A percentile compares a stretch with the other conserved stretches of the same genome.
These are phyloP conservation scores for Sporothrix humicola DNA, from an alignment of 2,329 filamentous ascomycete genomes.

Conservation along the genomic window DNA sequence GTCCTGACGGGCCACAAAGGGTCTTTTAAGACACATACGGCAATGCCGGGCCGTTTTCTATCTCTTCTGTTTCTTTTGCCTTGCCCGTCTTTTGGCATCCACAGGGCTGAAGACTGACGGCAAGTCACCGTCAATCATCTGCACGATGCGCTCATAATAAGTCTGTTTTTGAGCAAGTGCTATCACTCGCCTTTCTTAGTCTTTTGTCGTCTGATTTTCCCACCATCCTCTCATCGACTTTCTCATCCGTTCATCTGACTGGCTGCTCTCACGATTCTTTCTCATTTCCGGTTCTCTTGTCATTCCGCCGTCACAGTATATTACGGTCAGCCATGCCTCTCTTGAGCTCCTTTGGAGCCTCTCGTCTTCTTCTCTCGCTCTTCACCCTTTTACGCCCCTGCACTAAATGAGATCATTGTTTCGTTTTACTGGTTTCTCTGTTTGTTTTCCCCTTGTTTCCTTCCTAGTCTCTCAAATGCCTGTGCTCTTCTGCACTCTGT, in stretches of 20 bases:
- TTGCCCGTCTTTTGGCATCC: neutral
- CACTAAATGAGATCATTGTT: slow-evolving; percentile 10
- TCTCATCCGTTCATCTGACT: neutral
- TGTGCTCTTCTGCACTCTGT: neutral
- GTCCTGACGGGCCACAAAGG: neutral
- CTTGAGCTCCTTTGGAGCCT: no score
- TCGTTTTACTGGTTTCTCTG: neutral
- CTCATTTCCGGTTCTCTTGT: neutral
- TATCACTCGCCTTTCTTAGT: neutral
- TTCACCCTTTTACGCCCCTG: neutral
- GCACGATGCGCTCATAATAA: neutral
- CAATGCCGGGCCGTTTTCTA: neutral
- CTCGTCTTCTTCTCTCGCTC: no score
- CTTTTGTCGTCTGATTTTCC: neutral
- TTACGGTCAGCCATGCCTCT: slow-evolving; percentile 2
- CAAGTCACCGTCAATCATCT: neutral
- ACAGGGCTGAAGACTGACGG: slow-evolving; percentile 10
- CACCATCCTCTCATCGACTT: neutral
- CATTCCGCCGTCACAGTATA: neutral
- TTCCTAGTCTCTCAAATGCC: neutral
- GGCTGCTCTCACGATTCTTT: neutral
- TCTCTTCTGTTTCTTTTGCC: neutral
- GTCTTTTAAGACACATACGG: neutral
- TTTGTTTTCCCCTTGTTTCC: neutral
- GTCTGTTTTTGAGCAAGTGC: neutral